phyloP scores from a whole-genome alignment of 2,329 filamentous ascomycete species.

The Nannizziopsis barbatae region DNA sequence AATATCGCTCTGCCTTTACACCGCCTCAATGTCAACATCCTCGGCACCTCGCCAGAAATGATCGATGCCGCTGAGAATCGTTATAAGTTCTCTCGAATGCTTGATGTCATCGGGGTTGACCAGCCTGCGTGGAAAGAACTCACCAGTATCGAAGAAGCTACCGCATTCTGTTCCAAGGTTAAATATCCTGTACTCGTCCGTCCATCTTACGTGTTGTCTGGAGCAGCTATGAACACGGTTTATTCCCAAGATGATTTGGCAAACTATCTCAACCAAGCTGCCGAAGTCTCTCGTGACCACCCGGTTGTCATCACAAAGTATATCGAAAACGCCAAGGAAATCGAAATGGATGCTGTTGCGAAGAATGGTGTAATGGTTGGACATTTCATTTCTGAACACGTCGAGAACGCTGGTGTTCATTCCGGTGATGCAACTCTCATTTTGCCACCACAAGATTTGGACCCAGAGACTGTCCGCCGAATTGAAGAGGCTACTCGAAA shows the following conservation, averaged over 20 bases:
- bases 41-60: slow-evolving; percentile 97
- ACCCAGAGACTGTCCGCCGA: slow-evolving; percentile 72
- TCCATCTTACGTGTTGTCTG: slow-evolving; percentile 92
- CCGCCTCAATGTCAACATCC: slow-evolving; percentile 78
- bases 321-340: slow-evolving; percentile 98
- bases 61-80: slow-evolving; percentile 95
- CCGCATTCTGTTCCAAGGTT: slow-evolving; percentile 74
- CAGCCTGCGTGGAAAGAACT: slow-evolving; percentile 98
- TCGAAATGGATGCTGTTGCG: slow-evolving; percentile 98
- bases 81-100: slow-evolving; percentile 97
- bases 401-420: slow-evolving; percentile 96
- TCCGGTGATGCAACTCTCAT: slow-evolving; percentile 96
- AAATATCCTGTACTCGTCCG: slow-evolving; percentile 89
- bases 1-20: slow-evolving; percentile 89
- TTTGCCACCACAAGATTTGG: slow-evolving; percentile 84
- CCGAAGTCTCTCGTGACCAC: slow-evolving; percentile 85
- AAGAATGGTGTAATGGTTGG: slow-evolving; percentile 79
- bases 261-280: slow-evolving; percentile 78
- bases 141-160: slow-evolving; percentile 85
- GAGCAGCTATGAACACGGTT: slow-evolving; percentile 98
- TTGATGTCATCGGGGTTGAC: slow-evolving; percentile 87
- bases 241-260: slow-evolving; percentile 91
- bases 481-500: slow-evolving; percentile 94
- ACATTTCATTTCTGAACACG: slow-evolving; percentile 96
- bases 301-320: slow-evolving; percentile 99